phyloP scores from a whole-genome alignment of 768 basidiomycete genomes.

The Leccinum uliginosum region DNA sequence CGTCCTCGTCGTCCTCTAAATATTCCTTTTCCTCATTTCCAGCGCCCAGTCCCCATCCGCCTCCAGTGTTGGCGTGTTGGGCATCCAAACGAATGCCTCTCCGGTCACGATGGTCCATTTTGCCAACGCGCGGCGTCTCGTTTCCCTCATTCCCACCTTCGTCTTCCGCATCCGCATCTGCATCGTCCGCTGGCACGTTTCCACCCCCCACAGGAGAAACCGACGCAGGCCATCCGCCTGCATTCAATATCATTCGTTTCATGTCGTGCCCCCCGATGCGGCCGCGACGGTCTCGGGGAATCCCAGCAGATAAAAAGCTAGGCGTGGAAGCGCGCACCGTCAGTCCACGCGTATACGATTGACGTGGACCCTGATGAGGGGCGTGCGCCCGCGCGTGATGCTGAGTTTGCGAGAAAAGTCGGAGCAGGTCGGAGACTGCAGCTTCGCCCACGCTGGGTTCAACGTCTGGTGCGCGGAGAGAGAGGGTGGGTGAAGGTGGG shows the following conservation, averaged over 20 bases:
- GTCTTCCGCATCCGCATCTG: constrained; percentile 29
- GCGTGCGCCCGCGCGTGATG: constrained; percentile 29
- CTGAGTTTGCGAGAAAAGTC: constrained; percentile 52
- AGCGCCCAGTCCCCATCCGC: constrained; percentile 72
- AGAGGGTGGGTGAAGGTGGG: constrained; percentile 56
- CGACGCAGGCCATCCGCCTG: constrained; percentile 21
- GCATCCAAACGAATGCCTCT: constrained; percentile 15
- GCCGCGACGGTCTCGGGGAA: constrained; percentile 75
- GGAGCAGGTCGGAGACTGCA: constrained; percentile 64
- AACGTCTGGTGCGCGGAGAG: constrained; percentile 45
- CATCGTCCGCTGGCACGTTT: constrained; percentile 19
- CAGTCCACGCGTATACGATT: constrained; percentile 25
- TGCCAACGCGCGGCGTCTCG: constrained; percentile 51
- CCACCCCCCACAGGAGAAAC: constrained; percentile 6
- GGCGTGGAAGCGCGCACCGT: constrained; percentile 37
- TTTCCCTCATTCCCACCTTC: constrained; percentile 46
- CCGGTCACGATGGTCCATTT: constrained; percentile 34
- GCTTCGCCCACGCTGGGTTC: constrained; percentile 62
- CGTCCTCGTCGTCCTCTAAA: constrained; percentile 60
- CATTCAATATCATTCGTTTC: constrained; percentile 27
- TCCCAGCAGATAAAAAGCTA: constrained; percentile 67
- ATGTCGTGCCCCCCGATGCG: constrained; percentile 50
- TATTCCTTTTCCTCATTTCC: constrained; percentile 56
- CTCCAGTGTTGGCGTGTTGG: constrained; percentile 51
- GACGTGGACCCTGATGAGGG: constrained; percentile 29